Evolutionary conservation across 179 eudicot genomes (phyloP).

Genomic region (Drosera spatulata): DNA sequence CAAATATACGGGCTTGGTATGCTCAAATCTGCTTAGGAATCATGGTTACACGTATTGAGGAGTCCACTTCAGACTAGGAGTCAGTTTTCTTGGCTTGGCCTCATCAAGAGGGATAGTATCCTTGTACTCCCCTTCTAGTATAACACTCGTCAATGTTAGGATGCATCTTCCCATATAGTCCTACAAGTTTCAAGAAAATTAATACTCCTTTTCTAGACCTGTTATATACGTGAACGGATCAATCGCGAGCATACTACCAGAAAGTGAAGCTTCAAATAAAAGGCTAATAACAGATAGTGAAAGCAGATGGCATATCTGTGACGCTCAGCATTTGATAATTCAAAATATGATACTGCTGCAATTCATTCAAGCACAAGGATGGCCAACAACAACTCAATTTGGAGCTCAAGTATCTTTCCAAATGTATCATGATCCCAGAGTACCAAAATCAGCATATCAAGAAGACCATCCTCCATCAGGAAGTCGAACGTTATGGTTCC

Average conservation of each 20-base stretch:
- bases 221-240: no score
- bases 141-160: conserved; percentile 64
- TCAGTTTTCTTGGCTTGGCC: conserved; percentile 45
- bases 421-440: conserved; percentile 91
- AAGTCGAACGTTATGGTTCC: conserved; percentile 96
- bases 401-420: no score
- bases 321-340: no score
- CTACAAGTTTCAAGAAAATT: conserved; percentile 22
- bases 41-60: conserved; percentile 59
- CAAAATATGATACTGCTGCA: no score
- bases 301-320: no score
- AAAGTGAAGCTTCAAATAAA: no score
- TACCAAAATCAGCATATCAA: conserved; percentile 65
- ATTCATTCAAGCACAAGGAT: no score
- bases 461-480: conserved; percentile 82
- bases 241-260: no score
- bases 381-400: no score
- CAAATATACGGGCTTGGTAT: no score
- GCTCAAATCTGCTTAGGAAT: conserved; percentile 18
- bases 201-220: no score
- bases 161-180: conserved; percentile 75
- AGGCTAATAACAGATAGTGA: no score
- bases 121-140: conserved; percentile 64
- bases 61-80: conserved; percentile 55
- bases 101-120: conserved; percentile 51